A percentile compares a stretch with the other conserved stretches of the same genome.
These are phyloP conservation scores for Solanum sitiens DNA, from an alignment of 257 asterid species.

Conservation along the genomic window DNA sequence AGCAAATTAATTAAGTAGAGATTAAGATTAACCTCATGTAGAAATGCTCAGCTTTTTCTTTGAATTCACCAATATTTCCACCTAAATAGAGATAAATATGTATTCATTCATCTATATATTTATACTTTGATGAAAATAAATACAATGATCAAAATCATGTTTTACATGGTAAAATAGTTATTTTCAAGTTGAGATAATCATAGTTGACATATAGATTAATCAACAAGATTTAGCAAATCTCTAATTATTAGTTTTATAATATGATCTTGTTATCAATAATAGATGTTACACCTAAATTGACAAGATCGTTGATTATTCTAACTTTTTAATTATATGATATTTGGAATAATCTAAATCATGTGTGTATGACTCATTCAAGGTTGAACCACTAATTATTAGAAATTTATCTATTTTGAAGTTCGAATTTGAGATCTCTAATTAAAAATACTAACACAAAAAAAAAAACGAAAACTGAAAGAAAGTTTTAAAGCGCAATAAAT, in stretches of 20 bases:
- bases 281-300: background rate
- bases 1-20: background rate
- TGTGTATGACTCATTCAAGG: too few relatives aligned
- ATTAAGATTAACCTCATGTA: background rate
- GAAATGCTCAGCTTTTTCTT: background rate
- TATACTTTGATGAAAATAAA: background rate
- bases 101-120: background rate
- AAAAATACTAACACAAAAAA: too few relatives aligned
- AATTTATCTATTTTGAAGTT: too few relatives aligned
- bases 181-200: background rate
- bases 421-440: too few relatives aligned
- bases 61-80: background rate
- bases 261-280: background rate
- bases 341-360: too few relatives aligned
- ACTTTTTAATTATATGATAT: background rate
- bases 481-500: too few relatives aligned
- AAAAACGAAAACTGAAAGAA: background rate
- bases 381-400: fast-evolving
- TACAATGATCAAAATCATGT: too few relatives aligned
- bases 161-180: background rate
- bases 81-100: background rate
- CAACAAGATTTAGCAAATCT: background rate
- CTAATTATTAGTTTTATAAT: background rate
- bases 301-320: background rate
- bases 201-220: too few relatives aligned